These are phyloP conservation scores for Nicotiana knightiana DNA, from an alignment of 257 asterid species.

Conservation along the genomic window DNA sequence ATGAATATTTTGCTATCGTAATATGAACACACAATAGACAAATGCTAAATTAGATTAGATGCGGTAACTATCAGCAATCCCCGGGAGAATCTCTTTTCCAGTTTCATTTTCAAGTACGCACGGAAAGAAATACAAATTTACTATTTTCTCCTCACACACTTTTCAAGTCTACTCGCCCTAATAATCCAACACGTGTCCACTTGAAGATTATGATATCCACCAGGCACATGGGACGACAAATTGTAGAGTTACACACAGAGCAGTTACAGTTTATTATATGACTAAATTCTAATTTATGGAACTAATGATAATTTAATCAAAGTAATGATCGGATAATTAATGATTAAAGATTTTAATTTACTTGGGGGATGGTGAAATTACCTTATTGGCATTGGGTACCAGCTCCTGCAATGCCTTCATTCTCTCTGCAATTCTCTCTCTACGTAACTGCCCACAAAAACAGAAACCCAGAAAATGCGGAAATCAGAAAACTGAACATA, in stretches of 20 bases:
- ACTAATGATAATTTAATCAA: constrained; percentile 7
- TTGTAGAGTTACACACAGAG: neutral
- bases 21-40: neutral
- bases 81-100: constrained; percentile 5
- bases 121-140: constrained; percentile 12
- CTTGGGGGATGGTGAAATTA: constrained; percentile 8
- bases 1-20: neutral
- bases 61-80: constrained; percentile 14
- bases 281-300: neutral
- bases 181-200: constrained; percentile 1
- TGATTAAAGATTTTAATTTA: neutral
- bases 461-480: constrained; percentile 17
- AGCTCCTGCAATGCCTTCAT: constrained; percentile 90
- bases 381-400: constrained; percentile 94
- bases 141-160: neutral
- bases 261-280: neutral
- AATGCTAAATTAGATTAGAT: neutral
- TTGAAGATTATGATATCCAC: neutral
- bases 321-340: neutral
- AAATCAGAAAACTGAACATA: constrained; percentile 11
- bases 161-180: neutral
- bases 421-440: constrained; percentile 98
- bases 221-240: neutral
- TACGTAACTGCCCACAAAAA: constrained; percentile 63
- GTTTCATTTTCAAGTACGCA: constrained; percentile 22